Percentiles rank a stretch among this genome's conserved stretches.
Conservation (phyloP, 139 green algal genomes). For the Chlorella sorokiniana region DNA sequence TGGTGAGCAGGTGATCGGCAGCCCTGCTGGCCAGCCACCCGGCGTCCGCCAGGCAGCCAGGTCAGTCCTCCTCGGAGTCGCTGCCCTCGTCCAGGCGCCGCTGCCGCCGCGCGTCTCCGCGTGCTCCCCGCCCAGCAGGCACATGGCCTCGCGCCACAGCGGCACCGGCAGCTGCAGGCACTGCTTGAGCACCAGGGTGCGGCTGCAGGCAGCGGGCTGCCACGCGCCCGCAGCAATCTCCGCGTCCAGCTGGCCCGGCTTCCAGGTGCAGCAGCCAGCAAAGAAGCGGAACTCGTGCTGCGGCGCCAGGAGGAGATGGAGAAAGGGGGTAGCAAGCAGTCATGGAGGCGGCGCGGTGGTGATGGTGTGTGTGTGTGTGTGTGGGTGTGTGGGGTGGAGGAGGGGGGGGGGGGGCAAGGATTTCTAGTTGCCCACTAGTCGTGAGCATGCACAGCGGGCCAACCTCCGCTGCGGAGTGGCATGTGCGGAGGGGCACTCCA, state of each 20-base stretch:
- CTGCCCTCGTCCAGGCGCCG: constrained; percentile 5
- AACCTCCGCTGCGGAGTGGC: too few relatives aligned
- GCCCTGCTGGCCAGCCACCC: background rate
- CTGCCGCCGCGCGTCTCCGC: constrained; percentile 7
- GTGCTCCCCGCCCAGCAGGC: background rate
- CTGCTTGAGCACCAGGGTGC: constrained; percentile 69
- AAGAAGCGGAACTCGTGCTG: constrained; percentile 71
- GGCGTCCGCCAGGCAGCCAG: background rate
- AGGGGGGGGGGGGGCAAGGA: too few relatives aligned
- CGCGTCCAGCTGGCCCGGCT: constrained; percentile 53
- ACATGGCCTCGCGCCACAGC: background rate
- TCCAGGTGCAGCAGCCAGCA: constrained; percentile 55
- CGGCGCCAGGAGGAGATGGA: constrained; percentile 38
- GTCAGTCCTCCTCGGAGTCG: constrained; percentile 7
- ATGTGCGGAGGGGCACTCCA: too few relatives aligned
- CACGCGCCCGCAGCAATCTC: constrained; percentile 54
- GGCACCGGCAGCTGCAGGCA: constrained; percentile 47
- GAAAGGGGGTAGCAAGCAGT: too few relatives aligned
- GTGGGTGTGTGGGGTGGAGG: too few relatives aligned
- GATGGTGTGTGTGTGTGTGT: too few relatives aligned
- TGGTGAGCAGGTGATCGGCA: too few relatives aligned
- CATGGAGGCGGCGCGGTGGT: too few relatives aligned
- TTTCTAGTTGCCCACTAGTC: too few relatives aligned
- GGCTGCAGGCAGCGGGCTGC: constrained; percentile 58
- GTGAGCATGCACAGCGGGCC: too few relatives aligned